Conservation (phyloP, 1,284 basidiomycete species). For the Trametes hirsuta region DNA sequence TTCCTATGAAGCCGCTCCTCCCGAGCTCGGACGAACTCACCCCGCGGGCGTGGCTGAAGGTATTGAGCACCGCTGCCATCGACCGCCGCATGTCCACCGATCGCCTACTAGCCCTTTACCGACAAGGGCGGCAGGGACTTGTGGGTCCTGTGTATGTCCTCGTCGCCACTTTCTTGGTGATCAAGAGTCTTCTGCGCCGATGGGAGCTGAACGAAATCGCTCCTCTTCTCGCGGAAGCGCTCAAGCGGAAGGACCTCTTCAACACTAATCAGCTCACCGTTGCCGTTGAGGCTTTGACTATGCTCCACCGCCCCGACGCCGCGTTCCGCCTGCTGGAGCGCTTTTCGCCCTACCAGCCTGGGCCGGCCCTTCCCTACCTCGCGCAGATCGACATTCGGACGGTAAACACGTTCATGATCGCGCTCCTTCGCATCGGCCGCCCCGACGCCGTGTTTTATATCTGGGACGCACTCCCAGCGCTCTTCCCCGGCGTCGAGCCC, state of each 20-base stretch:
- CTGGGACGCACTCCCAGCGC: conserved; percentile 57
- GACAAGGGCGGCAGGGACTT: conserved; percentile 17
- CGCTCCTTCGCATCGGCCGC: conserved; percentile 50
- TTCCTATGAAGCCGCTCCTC: conserved; percentile 10
- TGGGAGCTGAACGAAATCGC: conserved; percentile 42
- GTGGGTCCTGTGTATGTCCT: conserved; percentile 34
- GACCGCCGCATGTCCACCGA: conserved; percentile 35
- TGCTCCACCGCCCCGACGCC: conserved; percentile 43
- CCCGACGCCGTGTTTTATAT: conserved; percentile 64
- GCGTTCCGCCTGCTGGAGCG: conserved; percentile 54
- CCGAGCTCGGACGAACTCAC: conserved; percentile 36
- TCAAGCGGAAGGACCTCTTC: conserved; percentile 32
- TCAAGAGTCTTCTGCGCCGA: conserved; percentile 54
- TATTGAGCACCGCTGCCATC: conserved; percentile 37
- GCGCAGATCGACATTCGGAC: conserved; percentile 35
- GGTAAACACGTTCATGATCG: conserved; percentile 59
- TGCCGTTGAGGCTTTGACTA: conserved; percentile 54
- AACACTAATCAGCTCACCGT: conserved; percentile 53
- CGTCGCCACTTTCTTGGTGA: conserved; percentile 50
- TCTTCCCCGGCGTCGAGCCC: conserved; percentile 56
- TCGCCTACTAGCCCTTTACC: conserved; percentile 45
- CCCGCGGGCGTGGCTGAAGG: conserved; percentile 12
- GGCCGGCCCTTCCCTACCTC: not conserved
- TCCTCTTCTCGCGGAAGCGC: conserved; percentile 48
- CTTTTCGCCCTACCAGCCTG: not conserved